Percentiles rank a stretch among this genome's conserved stretches.
Conservation (phyloP, 202 grass and related monocot species). For the Setaria viridis region DNA sequence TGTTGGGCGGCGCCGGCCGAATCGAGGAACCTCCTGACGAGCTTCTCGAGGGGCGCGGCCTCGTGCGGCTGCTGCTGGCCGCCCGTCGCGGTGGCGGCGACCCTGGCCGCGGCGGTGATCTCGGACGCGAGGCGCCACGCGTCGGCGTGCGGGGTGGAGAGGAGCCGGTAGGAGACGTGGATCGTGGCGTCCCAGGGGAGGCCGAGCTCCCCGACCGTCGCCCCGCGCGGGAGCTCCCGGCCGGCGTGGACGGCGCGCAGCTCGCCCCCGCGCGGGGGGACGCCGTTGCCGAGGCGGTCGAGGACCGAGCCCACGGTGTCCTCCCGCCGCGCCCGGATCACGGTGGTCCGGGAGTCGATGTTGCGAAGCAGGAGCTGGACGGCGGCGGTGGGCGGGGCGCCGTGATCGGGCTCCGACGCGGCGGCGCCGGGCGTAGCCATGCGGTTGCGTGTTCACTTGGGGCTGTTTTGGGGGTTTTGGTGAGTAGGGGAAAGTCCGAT, state of each 20-base stretch:
- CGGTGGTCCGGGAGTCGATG: constrained; percentile 6
- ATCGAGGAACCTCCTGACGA: not conserved
- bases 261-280: not conserved
- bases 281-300: not conserved
- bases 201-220: constrained; percentile 6
- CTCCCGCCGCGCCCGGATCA: not conserved
- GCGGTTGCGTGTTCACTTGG: not conserved
- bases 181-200: not conserved
- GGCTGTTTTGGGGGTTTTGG: not conserved
- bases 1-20: not conserved
- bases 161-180: not conserved
- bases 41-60: not conserved
- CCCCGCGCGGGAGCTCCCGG: not conserved
- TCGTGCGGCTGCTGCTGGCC: not conserved
- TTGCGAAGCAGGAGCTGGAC: constrained; percentile 9
- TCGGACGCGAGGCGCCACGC: not conserved
- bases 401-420: not conserved
- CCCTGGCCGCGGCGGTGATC: not conserved
- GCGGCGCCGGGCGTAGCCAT: not conserved
- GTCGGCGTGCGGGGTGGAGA: not conserved
- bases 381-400: not conserved
- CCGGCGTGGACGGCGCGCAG: not conserved
- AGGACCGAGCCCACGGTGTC: constrained; percentile 7
- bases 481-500: not conserved
- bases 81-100: not conserved